phyloP scores from a whole-genome alignment of 2,329 filamentous ascomycete genomes.

The Xylaria arbuscula region DNA sequence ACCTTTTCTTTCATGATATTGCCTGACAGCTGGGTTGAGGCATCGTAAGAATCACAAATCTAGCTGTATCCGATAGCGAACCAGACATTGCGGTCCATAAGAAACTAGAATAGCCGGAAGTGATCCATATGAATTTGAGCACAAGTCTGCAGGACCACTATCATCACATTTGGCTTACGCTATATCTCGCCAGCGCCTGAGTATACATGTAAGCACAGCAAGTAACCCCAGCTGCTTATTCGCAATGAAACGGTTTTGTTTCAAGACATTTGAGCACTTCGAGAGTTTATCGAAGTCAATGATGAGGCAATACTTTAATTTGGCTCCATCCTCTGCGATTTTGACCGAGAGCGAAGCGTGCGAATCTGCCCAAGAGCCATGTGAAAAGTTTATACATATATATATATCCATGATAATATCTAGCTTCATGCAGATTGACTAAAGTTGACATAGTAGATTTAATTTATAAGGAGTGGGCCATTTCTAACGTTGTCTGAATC shows the following conservation, averaged over 20 bases:
- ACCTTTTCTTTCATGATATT: not conserved
- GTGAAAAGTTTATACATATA: no score
- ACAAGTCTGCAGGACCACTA: constrained; percentile 6
- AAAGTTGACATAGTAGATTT: no score
- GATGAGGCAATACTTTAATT: constrained; percentile 6
- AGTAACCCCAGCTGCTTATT: constrained; percentile 6
- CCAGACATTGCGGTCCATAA: not conserved
- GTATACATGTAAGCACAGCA: constrained; percentile 19
- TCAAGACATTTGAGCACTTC: not conserved
- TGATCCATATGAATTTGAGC: not conserved
- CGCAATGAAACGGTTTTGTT: constrained; percentile 1
- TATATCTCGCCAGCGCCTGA: constrained; percentile 23
- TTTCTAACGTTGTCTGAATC: no score
- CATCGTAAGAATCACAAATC: not conserved
- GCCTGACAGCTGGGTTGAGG: not conserved
- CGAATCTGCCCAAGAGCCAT: constrained; percentile 26
- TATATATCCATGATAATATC: no score
- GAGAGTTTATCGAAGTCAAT: not conserved
- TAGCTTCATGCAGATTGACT: no score
- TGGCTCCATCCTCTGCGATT: constrained; percentile 18
- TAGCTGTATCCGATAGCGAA: not conserved
- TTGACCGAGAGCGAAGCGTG: constrained; percentile 14
- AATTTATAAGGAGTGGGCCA: no score
- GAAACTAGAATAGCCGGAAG: not conserved
- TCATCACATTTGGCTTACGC: constrained; percentile 31